These are phyloP conservation scores for Agaricus subrufescens DNA, from an alignment of 768 basidiomycete species.

Conservation along the genomic window DNA sequence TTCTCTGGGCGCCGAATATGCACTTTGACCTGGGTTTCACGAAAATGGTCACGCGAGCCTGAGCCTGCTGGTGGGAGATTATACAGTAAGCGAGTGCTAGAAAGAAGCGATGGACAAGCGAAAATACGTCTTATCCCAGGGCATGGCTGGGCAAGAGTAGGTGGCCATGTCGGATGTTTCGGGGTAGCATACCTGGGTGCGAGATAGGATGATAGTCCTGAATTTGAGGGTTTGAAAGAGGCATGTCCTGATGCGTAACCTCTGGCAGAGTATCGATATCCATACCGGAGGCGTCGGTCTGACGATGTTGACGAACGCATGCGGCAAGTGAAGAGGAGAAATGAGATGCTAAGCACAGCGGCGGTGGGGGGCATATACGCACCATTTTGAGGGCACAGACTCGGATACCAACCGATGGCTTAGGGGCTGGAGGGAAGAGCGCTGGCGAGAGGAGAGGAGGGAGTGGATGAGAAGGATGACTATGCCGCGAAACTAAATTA, in stretches of 20 bases:
- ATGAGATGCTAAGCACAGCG: background rate
- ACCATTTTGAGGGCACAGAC: background rate
- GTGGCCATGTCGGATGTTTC: background rate
- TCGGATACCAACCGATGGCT: constrained; percentile 4
- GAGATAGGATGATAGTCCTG: constrained; percentile 4
- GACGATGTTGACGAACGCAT: background rate
- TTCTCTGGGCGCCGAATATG: constrained; percentile 76
- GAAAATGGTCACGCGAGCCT: constrained; percentile 50
- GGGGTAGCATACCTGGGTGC: constrained; percentile 7
- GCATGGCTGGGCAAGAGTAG: background rate
- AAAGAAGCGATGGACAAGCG: background rate
- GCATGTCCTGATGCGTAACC: background rate
- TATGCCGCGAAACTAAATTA: constrained; percentile 11
- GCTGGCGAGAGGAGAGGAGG: constrained; percentile 1
- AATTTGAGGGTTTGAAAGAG: constrained; percentile 1
- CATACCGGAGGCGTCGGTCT: constrained; percentile 9
- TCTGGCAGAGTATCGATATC: constrained; percentile 3
- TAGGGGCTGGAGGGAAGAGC: constrained; percentile 6
- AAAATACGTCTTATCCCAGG: background rate
- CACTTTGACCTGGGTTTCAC: constrained; percentile 80
- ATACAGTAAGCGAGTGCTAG: background rate
- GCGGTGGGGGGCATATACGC: background rate
- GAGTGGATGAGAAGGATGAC: constrained; percentile 5
- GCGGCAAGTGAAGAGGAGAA: background rate
- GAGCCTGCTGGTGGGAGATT: constrained; percentile 11